Conservation (phyloP, 2,329 filamentous ascomycete species). For the Phialophora verrucosa region DNA sequence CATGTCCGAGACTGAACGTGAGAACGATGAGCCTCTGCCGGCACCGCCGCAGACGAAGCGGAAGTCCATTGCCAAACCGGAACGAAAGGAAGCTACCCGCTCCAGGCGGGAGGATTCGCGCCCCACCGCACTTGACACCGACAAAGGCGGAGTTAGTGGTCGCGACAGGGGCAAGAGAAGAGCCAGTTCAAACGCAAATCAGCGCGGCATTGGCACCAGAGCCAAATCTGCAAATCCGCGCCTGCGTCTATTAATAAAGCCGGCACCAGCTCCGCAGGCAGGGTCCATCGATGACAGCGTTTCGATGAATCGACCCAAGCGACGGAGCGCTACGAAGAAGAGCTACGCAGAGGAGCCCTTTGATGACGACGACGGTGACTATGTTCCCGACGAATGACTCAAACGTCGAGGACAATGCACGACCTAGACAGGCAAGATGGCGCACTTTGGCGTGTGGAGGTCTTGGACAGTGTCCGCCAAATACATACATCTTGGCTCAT, state of each 20-base stretch:
- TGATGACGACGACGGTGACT: slow-evolving; percentile 24
- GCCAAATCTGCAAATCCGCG: neutral
- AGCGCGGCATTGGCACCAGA: neutral
- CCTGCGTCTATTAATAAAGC: neutral
- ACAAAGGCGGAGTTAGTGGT: neutral
- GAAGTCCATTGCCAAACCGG: neutral
- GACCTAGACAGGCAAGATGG: neutral
- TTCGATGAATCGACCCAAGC: slow-evolving; percentile 15
- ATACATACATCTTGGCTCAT: neutral
- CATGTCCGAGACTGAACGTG: neutral
- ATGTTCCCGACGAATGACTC: slow-evolving; percentile 11
- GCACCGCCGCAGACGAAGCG: neutral
- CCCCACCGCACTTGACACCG: neutral
- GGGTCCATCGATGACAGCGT: neutral
- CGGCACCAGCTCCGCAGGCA: neutral
- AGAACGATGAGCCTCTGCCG: neutral
- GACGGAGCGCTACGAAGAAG: slow-evolving; percentile 5
- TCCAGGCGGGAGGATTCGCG: neutral
- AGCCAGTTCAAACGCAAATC: neutral
- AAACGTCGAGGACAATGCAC: neutral
- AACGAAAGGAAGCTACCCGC: slow-evolving; percentile 10
- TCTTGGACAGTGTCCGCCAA: neutral
- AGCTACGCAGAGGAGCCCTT: slow-evolving; percentile 7
- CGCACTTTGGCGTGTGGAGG: neutral
- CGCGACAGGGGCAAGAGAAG: neutral